These are phyloP conservation scores for Pugionium cornutum DNA, from an alignment of 345 rosid species.

Conservation along the genomic window DNA sequence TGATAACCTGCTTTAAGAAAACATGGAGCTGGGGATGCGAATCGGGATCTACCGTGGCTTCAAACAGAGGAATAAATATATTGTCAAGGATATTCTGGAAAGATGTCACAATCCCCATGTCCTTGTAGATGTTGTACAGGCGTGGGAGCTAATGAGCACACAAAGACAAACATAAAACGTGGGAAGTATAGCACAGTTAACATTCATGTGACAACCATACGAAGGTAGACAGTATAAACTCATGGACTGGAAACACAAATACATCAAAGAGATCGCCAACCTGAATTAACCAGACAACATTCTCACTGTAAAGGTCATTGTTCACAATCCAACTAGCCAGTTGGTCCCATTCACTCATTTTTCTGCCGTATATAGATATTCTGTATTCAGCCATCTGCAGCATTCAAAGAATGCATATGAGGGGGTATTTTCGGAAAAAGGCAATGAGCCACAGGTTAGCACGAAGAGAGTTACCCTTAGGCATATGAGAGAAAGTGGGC, in stretches of 20 bases:
- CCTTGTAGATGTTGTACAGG: slow-evolving; percentile 93
- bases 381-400: slow-evolving; percentile 99
- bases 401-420: slow-evolving; percentile 9
- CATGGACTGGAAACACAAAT: slow-evolving; percentile 3
- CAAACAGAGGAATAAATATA: slow-evolving; percentile 94
- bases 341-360: slow-evolving; percentile 99
- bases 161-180: slow-evolving; percentile 11
- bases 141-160: slow-evolving; percentile 75
- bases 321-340: slow-evolving; percentile 99
- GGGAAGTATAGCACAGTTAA: slow-evolving; percentile 18
- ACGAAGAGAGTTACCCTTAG: background rate
- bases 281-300: slow-evolving; percentile 99
- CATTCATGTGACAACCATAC: slow-evolving; percentile 12
- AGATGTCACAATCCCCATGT: slow-evolving; percentile 98
- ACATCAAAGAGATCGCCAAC: slow-evolving; percentile 43
- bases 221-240: background rate
- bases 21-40: slow-evolving; percentile 99
- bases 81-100: slow-evolving; percentile 99
- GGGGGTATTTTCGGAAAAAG: background rate
- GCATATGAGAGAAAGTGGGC: background rate
- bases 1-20: slow-evolving; percentile 84
- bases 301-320: slow-evolving; percentile 92
- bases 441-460: background rate
- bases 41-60: slow-evolving; percentile 97
- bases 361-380: slow-evolving; percentile 95